Evolutionary conservation across 2,329 filamentous ascomycete genomes (phyloP).

Genomic region (Diaporthe ampelina): DNA sequence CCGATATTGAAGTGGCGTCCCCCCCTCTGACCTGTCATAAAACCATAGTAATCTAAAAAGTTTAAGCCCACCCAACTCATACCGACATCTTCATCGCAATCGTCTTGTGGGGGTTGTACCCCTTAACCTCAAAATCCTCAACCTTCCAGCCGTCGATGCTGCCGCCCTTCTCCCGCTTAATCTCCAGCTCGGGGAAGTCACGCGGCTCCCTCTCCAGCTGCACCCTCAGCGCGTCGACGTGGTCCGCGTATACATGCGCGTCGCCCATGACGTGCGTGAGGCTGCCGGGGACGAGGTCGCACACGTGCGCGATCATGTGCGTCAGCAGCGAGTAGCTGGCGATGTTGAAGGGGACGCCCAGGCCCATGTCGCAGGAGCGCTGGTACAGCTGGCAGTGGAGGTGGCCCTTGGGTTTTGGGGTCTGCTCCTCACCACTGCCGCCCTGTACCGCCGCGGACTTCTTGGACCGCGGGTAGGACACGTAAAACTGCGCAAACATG

Average conservation of each 20-base stretch:
- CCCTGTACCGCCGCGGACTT: background rate
- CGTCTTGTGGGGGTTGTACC: conserved; percentile 90
- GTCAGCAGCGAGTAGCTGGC: conserved; percentile 93
- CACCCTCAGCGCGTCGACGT: conserved; percentile 86
- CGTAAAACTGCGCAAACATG: conserved; percentile 98
- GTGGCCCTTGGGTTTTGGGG: conserved; percentile 69
- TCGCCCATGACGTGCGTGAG: conserved; percentile 98
- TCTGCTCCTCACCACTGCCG: conserved; percentile 41
- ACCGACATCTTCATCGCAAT: conserved; percentile 99
- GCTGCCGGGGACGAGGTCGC: conserved; percentile 85
- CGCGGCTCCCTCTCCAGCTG: conserved; percentile 86
- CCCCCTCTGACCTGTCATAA: background rate
- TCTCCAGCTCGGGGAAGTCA: conserved; percentile 83
- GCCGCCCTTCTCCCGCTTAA: conserved; percentile 75
- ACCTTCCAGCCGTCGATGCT: conserved; percentile 91
- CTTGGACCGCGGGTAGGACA: conserved; percentile 74
- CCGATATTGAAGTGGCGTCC: background rate
- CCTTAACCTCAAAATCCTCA: conserved; percentile 89
- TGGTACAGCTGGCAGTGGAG: conserved; percentile 94
- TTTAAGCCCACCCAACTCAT: conserved; percentile 50
- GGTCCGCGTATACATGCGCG: conserved; percentile 95
- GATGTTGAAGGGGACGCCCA: conserved; percentile 98
- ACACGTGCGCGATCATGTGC: conserved; percentile 93
- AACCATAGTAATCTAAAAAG: background rate
- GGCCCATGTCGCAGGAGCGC: conserved; percentile 94